Conservation (phyloP, 1,284 basidiomycete genomes). For the Stygiomarasmius scandens region DNA sequence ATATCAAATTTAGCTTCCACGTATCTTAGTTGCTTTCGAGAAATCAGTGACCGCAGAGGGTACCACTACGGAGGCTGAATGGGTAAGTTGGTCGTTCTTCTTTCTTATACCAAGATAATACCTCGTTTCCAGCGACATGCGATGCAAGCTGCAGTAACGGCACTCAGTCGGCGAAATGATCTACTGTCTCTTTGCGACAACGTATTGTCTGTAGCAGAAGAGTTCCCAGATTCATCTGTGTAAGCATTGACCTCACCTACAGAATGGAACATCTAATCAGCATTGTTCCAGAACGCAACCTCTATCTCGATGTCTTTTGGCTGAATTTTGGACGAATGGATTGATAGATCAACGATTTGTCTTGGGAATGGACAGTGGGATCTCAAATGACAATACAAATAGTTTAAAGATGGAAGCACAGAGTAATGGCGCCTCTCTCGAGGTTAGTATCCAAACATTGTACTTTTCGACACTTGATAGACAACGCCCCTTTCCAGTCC, state of each 20-base stretch:
- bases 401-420: constrained; percentile 59
- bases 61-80: constrained; percentile 50
- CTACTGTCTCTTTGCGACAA: constrained; percentile 52
- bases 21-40: constrained; percentile 56
- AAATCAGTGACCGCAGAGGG: constrained; percentile 55
- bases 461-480: not conserved
- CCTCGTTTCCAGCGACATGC: constrained; percentile 48
- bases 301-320: constrained; percentile 60
- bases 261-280: no score
- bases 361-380: constrained; percentile 50
- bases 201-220: constrained; percentile 34
- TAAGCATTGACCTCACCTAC: not conserved
- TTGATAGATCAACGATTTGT: constrained; percentile 59
- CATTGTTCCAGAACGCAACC: constrained; percentile 39
- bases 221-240: constrained; percentile 12
- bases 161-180: constrained; percentile 52
- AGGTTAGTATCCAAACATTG: constrained; percentile 39
- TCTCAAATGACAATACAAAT: constrained; percentile 49
- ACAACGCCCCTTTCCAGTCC: constrained; percentile 42
- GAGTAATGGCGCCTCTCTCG: constrained; percentile 55
- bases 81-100: constrained; percentile 42
- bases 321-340: constrained; percentile 53
- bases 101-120: not conserved
- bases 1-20: constrained; percentile 55
- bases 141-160: constrained; percentile 55